These are phyloP conservation scores for Cylindrotheca closterium DNA, from an alignment of 108 stramenopile species.

Conservation along the genomic window DNA sequence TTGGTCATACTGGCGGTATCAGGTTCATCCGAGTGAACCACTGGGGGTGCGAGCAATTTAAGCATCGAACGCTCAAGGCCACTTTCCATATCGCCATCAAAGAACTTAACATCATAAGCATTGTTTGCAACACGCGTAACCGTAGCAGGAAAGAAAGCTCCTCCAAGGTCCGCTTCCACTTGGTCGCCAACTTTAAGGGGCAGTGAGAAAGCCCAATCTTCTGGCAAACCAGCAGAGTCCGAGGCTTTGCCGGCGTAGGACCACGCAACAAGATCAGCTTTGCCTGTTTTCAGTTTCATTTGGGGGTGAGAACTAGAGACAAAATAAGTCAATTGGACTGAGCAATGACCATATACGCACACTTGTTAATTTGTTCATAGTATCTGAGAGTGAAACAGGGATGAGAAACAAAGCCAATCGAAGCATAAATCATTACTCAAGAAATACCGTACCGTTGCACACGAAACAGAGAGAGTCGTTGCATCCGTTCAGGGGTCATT, in stretches of 20 bases:
- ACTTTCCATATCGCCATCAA: conserved; percentile 76
- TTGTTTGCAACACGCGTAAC: conserved; percentile 49
- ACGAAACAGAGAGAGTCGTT: conserved; percentile 70
- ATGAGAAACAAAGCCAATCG: too few relatives aligned
- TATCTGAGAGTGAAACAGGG: too few relatives aligned
- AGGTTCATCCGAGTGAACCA: conserved; percentile 25
- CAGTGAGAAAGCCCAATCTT: conserved; percentile 67
- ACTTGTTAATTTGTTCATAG: background rate
- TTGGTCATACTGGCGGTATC: conserved; percentile 72
- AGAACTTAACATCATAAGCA: conserved; percentile 70
- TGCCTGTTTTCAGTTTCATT: conserved; percentile 60
- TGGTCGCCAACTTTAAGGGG: conserved; percentile 68
- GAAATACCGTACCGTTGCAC: conserved; percentile 67
- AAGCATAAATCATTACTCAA: too few relatives aligned
- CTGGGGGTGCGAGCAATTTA: conserved; percentile 63
- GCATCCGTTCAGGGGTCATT: conserved; percentile 72
- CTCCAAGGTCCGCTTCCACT: conserved; percentile 84
- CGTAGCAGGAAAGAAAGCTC: conserved; percentile 77
- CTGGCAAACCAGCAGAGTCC: conserved; percentile 30
- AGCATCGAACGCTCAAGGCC: conserved; percentile 60
- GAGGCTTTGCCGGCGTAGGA: conserved; percentile 35
- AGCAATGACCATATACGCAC: background rate
- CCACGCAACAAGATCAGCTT: conserved; percentile 53
- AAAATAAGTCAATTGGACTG: too few relatives aligned
- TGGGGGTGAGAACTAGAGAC: too few relatives aligned